A percentile compares a stretch with the other conserved stretches of the same genome.
Conservation (phyloP, 306 rosid species). For the Lagenaria siceraria region DNA sequence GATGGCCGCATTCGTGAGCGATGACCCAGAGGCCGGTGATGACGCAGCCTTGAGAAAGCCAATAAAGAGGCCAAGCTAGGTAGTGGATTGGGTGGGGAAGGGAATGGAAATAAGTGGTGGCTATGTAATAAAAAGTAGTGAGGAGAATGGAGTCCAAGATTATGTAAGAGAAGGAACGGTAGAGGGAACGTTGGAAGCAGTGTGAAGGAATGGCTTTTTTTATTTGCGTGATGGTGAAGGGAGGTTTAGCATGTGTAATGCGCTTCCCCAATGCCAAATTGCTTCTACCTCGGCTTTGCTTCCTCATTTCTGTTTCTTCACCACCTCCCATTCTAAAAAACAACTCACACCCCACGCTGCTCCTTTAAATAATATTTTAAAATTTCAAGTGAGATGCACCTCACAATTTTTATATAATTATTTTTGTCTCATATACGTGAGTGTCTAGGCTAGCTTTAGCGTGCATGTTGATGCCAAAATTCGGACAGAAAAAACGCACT, state of each 20-base stretch:
- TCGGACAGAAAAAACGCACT: too few relatives aligned
- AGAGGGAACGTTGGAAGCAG: conserved; percentile 58
- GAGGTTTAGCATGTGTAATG: conserved; percentile 41
- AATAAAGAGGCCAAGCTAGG: conserved; percentile 53
- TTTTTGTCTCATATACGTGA: too few relatives aligned
- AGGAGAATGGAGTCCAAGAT: conserved; percentile 28
- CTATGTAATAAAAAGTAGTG: conserved; percentile 17
- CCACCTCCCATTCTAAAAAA: too few relatives aligned
- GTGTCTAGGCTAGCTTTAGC: too few relatives aligned
- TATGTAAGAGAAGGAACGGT: conserved; percentile 40
- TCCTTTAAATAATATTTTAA: too few relatives aligned
- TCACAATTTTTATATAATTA: too few relatives aligned
- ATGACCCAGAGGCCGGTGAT: conserved; percentile 63
- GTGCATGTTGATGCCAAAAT: too few relatives aligned
- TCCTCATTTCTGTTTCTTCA: background rate
- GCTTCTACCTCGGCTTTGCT: background rate
- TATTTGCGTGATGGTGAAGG: conserved; percentile 50
- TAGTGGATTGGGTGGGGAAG: conserved; percentile 36
- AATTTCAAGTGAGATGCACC: too few relatives aligned
- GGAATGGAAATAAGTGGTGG: conserved; percentile 30
- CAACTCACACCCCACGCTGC: too few relatives aligned
- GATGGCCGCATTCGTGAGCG: conserved; percentile 86
- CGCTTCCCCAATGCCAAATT: conserved; percentile 8
- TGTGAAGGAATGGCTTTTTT: conserved; percentile 61
- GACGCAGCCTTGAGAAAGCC: conserved; percentile 49